These are phyloP conservation scores for Raddia distichophylla DNA, from an alignment of 176 grass and related monocot species.

Conservation along the genomic window DNA sequence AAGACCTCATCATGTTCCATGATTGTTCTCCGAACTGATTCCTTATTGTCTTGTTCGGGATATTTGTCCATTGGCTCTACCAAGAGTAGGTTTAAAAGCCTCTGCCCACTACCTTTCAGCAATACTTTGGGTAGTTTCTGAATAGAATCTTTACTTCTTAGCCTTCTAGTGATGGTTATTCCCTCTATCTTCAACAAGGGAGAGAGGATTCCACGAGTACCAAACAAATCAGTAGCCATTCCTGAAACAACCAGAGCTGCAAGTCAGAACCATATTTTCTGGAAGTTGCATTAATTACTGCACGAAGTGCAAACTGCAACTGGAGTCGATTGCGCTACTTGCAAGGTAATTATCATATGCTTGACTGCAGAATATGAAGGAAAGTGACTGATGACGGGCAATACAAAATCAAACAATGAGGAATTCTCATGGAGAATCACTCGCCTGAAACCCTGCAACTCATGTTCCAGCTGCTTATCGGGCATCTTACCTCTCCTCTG, in stretches of 20 bases:
- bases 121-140: slow-evolving; percentile 44
- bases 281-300: slow-evolving; percentile 14
- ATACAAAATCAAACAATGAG: slow-evolving; percentile 17
- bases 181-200: slow-evolving; percentile 42
- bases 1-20: slow-evolving; percentile 79
- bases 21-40: slow-evolving; percentile 69
- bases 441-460: slow-evolving; percentile 45
- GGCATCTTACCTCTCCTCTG: slow-evolving; percentile 46
- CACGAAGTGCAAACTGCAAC: slow-evolving; percentile 14
- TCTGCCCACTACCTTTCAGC: slow-evolving; percentile 39
- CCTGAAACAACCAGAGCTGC: slow-evolving; percentile 46
- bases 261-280: slow-evolving; percentile 26
- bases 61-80: slow-evolving; percentile 61
- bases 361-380: slow-evolving; percentile 24
- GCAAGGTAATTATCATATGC: slow-evolving; percentile 27
- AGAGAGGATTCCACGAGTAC: slow-evolving; percentile 41
- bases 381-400: neutral
- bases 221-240: slow-evolving; percentile 55
- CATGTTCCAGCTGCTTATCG: slow-evolving; percentile 39
- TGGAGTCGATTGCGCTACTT: neutral
- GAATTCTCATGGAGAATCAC: slow-evolving; percentile 25
- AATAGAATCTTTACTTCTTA: slow-evolving; percentile 42
- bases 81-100: slow-evolving; percentile 24
- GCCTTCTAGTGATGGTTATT: slow-evolving; percentile 14
- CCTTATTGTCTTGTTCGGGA: slow-evolving; percentile 43